These are phyloP conservation scores for Stellera chamaejasme DNA, from an alignment of 345 rosid species.

Conservation along the genomic window DNA sequence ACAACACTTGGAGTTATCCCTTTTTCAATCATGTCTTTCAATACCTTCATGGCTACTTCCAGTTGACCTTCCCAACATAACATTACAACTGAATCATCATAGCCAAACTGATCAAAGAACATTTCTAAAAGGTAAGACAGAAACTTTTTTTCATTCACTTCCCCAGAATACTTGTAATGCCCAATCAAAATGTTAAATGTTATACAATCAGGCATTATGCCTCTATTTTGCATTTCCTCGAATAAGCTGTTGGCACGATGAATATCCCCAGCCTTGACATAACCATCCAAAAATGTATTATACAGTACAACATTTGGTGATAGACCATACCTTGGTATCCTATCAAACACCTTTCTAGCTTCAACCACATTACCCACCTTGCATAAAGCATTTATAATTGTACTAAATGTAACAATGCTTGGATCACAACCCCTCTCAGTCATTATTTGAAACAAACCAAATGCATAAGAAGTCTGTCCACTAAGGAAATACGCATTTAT, in stretches of 20 bases:
- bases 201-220: slow-evolving; percentile 48
- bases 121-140: slow-evolving; percentile 35
- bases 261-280: slow-evolving; percentile 55
- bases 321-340: slow-evolving; percentile 35
- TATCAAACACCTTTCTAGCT: slow-evolving; percentile 43
- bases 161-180: slow-evolving; percentile 46
- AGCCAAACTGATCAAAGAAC: slow-evolving; percentile 28
- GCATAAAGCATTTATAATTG: slow-evolving; percentile 48
- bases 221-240: slow-evolving; percentile 45
- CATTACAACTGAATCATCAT: slow-evolving; percentile 48
- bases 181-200: slow-evolving; percentile 64
- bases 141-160: slow-evolving; percentile 42
- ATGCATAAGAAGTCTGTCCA: slow-evolving; percentile 35
- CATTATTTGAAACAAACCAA: slow-evolving; percentile 43
- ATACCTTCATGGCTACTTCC: slow-evolving; percentile 41
- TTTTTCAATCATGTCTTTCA: slow-evolving; percentile 45
- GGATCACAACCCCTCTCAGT: slow-evolving; percentile 46
- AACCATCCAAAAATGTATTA: slow-evolving; percentile 60
- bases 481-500: slow-evolving; percentile 44
- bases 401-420: slow-evolving; percentile 35
- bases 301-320: slow-evolving; percentile 36
- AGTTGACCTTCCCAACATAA: slow-evolving; percentile 59
- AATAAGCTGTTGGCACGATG: slow-evolving; percentile 44
- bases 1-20: slow-evolving; percentile 45
- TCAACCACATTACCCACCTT: slow-evolving; percentile 43